Conservation (phyloP, 2,329 filamentous ascomycete species). For the Fusarium begoniae region DNA sequence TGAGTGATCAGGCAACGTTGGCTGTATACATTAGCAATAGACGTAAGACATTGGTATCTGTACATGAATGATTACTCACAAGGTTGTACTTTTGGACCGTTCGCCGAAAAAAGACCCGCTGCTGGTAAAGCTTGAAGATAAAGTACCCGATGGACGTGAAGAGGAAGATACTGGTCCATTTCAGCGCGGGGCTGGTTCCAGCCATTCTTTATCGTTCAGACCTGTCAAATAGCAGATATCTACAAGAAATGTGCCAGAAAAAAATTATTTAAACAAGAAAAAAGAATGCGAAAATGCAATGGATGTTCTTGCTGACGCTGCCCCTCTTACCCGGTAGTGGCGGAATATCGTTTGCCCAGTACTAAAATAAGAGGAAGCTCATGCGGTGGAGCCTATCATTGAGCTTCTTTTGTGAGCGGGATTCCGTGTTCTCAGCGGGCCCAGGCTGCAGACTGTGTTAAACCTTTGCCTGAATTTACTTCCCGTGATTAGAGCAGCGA, state of each 20-base stretch:
- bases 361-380: not conserved
- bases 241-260: rapidly evolving
- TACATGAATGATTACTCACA: not conserved
- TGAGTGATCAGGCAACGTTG: not conserved
- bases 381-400: not conserved
- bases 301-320: not conserved
- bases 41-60: rapidly evolving
- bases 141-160: not conserved
- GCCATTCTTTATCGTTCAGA: not conserved
- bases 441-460: not conserved
- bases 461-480: not conserved
- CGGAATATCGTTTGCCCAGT: not conserved
- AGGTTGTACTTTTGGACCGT: not conserved
- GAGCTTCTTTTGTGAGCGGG: not conserved
- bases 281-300: not conserved
- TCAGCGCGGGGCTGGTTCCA: not conserved
- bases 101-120: not conserved
- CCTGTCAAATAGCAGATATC: rapidly evolving
- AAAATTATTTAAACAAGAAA: not conserved
- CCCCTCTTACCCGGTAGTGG: not conserved
- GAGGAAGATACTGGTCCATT: not conserved
- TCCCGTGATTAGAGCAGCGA: not conserved
- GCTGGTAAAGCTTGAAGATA: not conserved
- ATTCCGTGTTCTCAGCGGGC: not conserved
- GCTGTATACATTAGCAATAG: not conserved